A percentile compares a stretch with the other conserved stretches of the same genome.
Evolutionary conservation across 169 alveolate species (phyloP).

Genomic region (Plasmodium reichenowi): DNA sequence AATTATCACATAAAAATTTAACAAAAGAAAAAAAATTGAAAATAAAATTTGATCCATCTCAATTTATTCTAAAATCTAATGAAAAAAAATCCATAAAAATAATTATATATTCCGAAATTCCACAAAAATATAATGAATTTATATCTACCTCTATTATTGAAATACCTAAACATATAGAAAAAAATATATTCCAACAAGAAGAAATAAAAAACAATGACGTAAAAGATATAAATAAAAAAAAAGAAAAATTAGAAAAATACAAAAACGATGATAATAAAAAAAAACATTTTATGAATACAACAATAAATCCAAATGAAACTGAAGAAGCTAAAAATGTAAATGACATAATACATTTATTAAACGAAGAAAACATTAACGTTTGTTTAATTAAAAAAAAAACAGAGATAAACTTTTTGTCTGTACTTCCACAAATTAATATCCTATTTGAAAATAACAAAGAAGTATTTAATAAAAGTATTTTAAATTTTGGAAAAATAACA

Average conservation of each 20-base stretch:
- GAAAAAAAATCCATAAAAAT: slow-evolving; percentile 28
- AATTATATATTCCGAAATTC: slow-evolving; percentile 44
- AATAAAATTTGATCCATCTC: slow-evolving; percentile 59
- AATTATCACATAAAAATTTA: slow-evolving; percentile 48
- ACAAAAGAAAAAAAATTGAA: slow-evolving; percentile 42
- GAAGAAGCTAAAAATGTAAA: slow-evolving; percentile 15
- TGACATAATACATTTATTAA: slow-evolving; percentile 43
- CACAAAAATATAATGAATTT: slow-evolving; percentile 36
- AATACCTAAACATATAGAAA: slow-evolving; percentile 49
- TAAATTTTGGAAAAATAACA: slow-evolving; percentile 61
- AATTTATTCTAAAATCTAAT: slow-evolving; percentile 44
- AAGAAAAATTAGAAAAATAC: background rate
- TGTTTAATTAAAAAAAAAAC: slow-evolving; percentile 56
- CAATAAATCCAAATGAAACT: slow-evolving; percentile 32
- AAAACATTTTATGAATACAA: slow-evolving; percentile 5
- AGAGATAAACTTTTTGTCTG: slow-evolving; percentile 38
- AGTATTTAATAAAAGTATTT: slow-evolving; percentile 42
- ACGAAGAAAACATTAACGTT: slow-evolving; percentile 50
- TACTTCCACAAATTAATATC: slow-evolving; percentile 55
- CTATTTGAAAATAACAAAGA: slow-evolving; percentile 29
- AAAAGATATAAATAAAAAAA: too few species aligned
- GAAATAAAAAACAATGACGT: background rate
- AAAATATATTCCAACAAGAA: slow-evolving; percentile 11
- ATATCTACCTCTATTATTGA: slow-evolving; percentile 64
- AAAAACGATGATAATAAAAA: slow-evolving; percentile 6